phyloP scores from a whole-genome alignment of 1,284 basidiomycete genomes.

The Heterobasidion occidentale region DNA sequence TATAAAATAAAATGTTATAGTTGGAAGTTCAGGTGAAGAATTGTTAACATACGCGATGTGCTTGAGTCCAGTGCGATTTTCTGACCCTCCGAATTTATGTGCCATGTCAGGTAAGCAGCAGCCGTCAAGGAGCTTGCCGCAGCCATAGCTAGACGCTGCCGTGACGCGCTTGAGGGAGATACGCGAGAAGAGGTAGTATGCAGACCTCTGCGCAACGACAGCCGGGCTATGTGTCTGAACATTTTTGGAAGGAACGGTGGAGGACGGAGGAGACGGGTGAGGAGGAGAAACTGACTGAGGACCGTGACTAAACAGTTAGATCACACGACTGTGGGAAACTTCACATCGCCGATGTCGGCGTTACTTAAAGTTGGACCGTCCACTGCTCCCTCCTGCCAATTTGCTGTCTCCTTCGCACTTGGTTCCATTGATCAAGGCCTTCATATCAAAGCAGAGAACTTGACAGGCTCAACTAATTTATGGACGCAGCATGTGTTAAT shows the following conservation, averaged over 20 bases:
- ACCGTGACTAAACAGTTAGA: neutral
- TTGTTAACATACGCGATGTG: constrained; percentile 6
- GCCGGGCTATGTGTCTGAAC: neutral
- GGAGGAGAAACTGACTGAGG: neutral
- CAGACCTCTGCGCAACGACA: neutral
- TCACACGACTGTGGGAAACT: too few species aligned
- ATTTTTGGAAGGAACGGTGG: neutral
- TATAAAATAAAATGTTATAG: neutral
- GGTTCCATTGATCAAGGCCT: too few species aligned
- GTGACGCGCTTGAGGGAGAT: constrained; percentile 7
- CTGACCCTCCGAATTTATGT: constrained; percentile 29
- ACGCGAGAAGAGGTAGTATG: constrained; percentile 9
- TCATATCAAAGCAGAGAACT: too few species aligned
- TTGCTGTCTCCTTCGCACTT: too few species aligned
- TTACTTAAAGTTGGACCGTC: too few species aligned
- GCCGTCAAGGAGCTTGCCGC: constrained; percentile 37
- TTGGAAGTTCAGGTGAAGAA: neutral
- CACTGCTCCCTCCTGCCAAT: too few species aligned
- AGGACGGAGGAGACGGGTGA: neutral
- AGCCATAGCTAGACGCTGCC: constrained; percentile 25
- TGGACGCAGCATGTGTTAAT: too few species aligned
- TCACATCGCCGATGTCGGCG: too few species aligned
- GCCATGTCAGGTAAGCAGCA: constrained; percentile 34
- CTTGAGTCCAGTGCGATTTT: constrained; percentile 35
- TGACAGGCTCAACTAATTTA: too few species aligned